Evolutionary conservation across 139 green algal species (phyloP).

Genomic region (Asterochloris sp.): DNA sequence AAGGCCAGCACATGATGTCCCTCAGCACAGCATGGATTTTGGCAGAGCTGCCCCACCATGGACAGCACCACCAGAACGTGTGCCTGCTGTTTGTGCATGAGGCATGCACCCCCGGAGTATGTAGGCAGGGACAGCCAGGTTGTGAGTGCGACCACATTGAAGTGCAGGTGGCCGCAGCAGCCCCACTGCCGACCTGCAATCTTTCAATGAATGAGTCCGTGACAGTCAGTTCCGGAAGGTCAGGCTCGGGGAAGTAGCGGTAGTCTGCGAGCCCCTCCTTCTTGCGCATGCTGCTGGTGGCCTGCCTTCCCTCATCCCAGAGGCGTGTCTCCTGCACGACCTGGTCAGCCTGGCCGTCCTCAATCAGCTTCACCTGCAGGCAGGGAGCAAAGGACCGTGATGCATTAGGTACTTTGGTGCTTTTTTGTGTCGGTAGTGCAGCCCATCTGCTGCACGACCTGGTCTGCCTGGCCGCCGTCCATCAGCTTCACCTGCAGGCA

Average conservation of each 20-base stretch:
- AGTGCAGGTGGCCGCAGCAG: not conserved
- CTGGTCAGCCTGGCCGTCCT: conserved; percentile 56
- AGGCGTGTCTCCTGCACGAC: conserved; percentile 93
- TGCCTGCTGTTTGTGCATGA: too few relatives aligned
- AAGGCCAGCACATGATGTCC: too few relatives aligned
- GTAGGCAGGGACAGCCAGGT: too few relatives aligned
- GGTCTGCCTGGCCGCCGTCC: conserved; percentile 44
- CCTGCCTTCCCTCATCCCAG: conserved; percentile 84
- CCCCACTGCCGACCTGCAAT: conserved; percentile 10
- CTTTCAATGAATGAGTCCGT: conserved; percentile 43
- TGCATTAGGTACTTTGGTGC: not conserved
- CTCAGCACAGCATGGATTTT: too few relatives aligned
- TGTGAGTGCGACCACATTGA: not conserved
- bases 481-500: conserved; percentile 62
- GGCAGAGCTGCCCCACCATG: too few relatives aligned
- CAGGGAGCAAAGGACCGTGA: not conserved
- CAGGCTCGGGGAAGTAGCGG: conserved; percentile 97
- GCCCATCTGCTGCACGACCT: conserved; percentile 94
- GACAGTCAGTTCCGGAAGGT: conserved; percentile 78
- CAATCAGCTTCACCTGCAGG: conserved; percentile 58
- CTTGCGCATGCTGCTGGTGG: conserved; percentile 78
- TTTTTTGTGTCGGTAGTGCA: too few relatives aligned
- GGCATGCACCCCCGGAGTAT: too few relatives aligned
- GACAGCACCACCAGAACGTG: too few relatives aligned
- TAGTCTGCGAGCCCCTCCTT: conserved; percentile 98